Evolutionary conservation across 2,329 filamentous ascomycete genomes (phyloP).

Genomic region (Penicillium sp.): DNA sequence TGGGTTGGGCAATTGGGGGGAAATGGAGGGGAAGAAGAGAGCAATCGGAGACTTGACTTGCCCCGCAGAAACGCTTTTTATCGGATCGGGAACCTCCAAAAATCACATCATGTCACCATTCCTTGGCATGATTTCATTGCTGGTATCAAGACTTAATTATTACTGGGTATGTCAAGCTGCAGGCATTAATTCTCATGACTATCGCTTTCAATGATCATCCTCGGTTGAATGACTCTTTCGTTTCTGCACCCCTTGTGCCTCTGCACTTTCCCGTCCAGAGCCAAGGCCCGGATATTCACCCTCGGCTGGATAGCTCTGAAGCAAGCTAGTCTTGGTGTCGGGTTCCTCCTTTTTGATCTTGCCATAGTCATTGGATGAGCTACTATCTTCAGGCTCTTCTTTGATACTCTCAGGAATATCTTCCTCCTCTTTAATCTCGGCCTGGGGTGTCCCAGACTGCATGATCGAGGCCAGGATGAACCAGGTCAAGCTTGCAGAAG

Average conservation of each 20-base stretch:
- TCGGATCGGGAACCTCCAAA: slow-evolving; percentile 25
- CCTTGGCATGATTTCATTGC: slow-evolving; percentile 18
- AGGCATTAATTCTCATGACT: slow-evolving; percentile 1
- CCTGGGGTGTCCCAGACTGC: slow-evolving; percentile 31
- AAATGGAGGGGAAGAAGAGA: slow-evolving; percentile 28
- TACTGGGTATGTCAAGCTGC: slow-evolving; percentile 17
- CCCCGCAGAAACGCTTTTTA: slow-evolving; percentile 30
- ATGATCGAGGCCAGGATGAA: slow-evolving; percentile 56
- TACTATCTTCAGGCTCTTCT: slow-evolving; percentile 26
- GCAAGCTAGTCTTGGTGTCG: slow-evolving; percentile 22
- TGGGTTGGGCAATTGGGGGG: slow-evolving; percentile 19
- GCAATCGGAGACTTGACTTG: slow-evolving; percentile 26
- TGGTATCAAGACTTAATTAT: background rate
- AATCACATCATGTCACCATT: slow-evolving; percentile 8
- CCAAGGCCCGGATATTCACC: slow-evolving; percentile 58
- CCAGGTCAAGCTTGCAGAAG: slow-evolving; percentile 72
- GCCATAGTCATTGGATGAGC: slow-evolving; percentile 29
- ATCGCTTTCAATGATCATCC: slow-evolving; percentile 19
- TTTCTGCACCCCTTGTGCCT: slow-evolving; percentile 39
- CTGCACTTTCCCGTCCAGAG: slow-evolving; percentile 55
- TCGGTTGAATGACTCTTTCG: slow-evolving; percentile 39
- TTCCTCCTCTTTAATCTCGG: slow-evolving; percentile 40
- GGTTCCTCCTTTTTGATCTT: slow-evolving; percentile 41
- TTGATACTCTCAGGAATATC: slow-evolving; percentile 32
- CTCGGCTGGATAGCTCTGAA: slow-evolving; percentile 28